Evolutionary conservation across 129 eudicot genomes (phyloP).

Genomic region (Centrapalus pauciflorus): DNA sequence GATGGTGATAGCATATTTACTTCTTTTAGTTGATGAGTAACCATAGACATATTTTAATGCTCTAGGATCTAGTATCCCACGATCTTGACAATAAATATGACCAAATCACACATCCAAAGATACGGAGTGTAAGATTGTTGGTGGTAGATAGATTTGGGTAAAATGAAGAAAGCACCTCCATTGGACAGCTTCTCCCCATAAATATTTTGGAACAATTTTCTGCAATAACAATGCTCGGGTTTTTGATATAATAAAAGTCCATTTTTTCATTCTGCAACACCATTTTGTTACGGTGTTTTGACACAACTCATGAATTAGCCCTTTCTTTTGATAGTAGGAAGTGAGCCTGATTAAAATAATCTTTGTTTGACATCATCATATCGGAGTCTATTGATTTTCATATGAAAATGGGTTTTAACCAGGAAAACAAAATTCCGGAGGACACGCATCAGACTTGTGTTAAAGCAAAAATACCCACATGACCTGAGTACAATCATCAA

Average conservation of each 20-base stretch:
- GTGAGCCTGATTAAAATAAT: background rate
- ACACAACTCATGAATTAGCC: background rate
- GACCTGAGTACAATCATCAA: background rate
- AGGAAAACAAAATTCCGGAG: background rate
- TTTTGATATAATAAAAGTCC: background rate
- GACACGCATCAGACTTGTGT: background rate
- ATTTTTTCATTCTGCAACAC: background rate
- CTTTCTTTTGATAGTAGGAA: background rate
- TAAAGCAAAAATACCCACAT: background rate
- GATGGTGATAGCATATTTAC: background rate
- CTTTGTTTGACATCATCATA: background rate
- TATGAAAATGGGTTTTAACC: background rate
- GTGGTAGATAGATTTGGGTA: background rate
- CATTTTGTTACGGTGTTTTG: background rate
- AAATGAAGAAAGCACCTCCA: background rate
- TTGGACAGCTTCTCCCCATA: background rate
- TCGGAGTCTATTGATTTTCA: background rate
- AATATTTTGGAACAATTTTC: background rate
- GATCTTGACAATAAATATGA: background rate
- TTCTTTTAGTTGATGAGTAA: background rate
- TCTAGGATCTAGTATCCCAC: background rate
- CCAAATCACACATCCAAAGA: background rate
- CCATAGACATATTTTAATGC: background rate
- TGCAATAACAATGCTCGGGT: background rate
- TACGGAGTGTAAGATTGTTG: background rate